Base-by-base conservation (phyloP, 306 rosid species). In the Sphenostylis stenocarpa region DNA sequence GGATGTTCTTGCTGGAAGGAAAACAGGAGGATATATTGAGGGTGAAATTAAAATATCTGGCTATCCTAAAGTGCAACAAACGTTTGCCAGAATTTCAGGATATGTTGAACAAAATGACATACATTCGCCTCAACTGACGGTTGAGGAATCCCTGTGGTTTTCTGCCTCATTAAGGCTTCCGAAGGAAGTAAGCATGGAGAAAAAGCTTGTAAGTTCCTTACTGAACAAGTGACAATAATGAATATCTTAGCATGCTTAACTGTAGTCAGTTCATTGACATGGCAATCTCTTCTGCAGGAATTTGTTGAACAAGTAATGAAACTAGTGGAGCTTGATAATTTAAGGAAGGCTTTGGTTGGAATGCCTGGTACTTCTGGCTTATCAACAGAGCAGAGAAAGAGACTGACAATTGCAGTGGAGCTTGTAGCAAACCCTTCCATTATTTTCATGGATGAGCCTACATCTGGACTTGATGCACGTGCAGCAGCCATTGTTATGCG, bases 1-100 rank as follows among this genome's bases (percentile, higher is more conserved):
- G 97, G 97, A 93, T 70, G 97, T 93, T 33, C 92, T 93, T 39
- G 96, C 97, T 19, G 97, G 96, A 26, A 89, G 97, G 84, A 93
- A 93, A 85, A 90, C 97, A 9, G 97, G 94, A 53, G 96, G 96
- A 16, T 88, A 88, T 76, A 87, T 90, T 19, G 96, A 93, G 80
- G 97, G 97, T 15, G 90, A 87, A 5, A 79, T 93, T 61, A 88
- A 33, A 69, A 90, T 90, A 75, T 93, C 97, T 21, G 97, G 97
- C 53, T 45, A 87, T 81, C 86, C 89, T 20, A 93, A 93, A 87
- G 92, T 80, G 83, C 96, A 93, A 76, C 82, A 72, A 33, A 87
- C 94, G 17, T 89, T 93, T 79, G 94, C 97, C 14, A 90, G 96
- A 81, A 73, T 93, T 61, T 78, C 96, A 38, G 96, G 97, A 67